phyloP scores from a whole-genome alignment of 306 rosid genomes.

The Quercus engelmannii region DNA sequence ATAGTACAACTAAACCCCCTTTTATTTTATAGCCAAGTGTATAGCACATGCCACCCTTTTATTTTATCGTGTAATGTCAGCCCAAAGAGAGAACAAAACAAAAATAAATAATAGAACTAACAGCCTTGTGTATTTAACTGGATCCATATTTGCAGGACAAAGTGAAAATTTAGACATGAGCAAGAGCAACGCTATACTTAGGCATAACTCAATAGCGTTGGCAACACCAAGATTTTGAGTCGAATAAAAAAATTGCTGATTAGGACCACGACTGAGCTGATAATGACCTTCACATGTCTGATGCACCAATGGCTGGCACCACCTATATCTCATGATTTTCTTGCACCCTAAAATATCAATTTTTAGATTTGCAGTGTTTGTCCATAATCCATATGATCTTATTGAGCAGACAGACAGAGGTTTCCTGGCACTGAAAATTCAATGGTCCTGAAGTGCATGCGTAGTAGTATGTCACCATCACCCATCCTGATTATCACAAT shows the following conservation, averaged over 20 bases:
- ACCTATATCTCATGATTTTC: background rate
- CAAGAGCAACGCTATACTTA: too few relatives aligned
- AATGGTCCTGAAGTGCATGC: background rate
- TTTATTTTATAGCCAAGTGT: background rate
- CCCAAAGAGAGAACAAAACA: background rate
- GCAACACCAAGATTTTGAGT: background rate
- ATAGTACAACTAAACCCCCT: background rate
- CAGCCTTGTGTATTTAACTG: too few relatives aligned
- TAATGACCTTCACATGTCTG: background rate
- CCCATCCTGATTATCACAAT: background rate
- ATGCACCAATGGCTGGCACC: background rate
- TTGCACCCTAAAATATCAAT: background rate
- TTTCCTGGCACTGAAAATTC: background rate
- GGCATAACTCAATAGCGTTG: too few relatives aligned
- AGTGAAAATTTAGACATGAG: too few relatives aligned
- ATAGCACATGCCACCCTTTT: background rate
- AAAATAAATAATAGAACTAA: background rate
- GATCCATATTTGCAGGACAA: too few relatives aligned
- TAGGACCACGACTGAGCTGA: background rate
- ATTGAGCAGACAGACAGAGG: background rate
- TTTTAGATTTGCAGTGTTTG: background rate
- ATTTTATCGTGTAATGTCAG: background rate
- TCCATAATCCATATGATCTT: background rate
- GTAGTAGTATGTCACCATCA: too few relatives aligned
- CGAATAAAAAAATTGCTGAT: background rate